Evolutionary conservation across 768 basidiomycete genomes (phyloP), one percentile per base, ranked within the genome.

Genomic region (Pleurotus platypus): DNA sequence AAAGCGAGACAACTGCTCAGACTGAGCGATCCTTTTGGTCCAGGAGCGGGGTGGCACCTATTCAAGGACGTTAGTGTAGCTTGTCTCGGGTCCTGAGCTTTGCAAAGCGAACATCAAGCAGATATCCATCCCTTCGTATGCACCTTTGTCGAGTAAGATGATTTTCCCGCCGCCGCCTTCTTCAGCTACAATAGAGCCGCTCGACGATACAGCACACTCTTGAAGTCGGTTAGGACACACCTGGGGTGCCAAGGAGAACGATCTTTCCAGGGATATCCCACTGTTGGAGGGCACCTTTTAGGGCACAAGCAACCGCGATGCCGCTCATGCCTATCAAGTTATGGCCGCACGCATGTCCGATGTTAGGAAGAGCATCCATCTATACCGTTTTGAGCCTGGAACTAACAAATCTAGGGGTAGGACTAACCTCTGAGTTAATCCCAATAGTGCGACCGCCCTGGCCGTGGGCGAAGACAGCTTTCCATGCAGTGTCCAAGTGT

Each of bases 11-110:
- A 83, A 59, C 83, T 75, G 48, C 78, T 82, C 38, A 92, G 72
- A 59, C 84, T 88, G 38, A 87, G 80, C 3, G 85, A 87, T 5
- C 80, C 78, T 4, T 82, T 76, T 1, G 89, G 89, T 1, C 92
- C 90, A 15, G 90, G 86, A 40, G 87, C 89, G 13, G 92, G 89
- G 61, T 91, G 90, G 61, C 87, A 92, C 87, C 90, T 90, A 47
- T 1, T 39, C 43, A 35, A 27, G 15, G 13, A 53, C 18, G 9
- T 5, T 38, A 39, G 11, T 22, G 38, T 12, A 15, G 26, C 20
- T 12, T 35, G 9, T 35, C 30, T 35, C 9, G 3, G 8, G 3
- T 35, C 8, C 30, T 11, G 9, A 35, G 30, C 30, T 35, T 45
- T 45, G 15, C 42, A 45, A 53, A 2, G 64, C 77, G 18, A 58